A percentile compares a stretch with the other conserved stretches of the same genome.
Evolutionary conservation across 495 filamentous ascomycete species (phyloP).

Genomic region (Neurospora sp.): DNA sequence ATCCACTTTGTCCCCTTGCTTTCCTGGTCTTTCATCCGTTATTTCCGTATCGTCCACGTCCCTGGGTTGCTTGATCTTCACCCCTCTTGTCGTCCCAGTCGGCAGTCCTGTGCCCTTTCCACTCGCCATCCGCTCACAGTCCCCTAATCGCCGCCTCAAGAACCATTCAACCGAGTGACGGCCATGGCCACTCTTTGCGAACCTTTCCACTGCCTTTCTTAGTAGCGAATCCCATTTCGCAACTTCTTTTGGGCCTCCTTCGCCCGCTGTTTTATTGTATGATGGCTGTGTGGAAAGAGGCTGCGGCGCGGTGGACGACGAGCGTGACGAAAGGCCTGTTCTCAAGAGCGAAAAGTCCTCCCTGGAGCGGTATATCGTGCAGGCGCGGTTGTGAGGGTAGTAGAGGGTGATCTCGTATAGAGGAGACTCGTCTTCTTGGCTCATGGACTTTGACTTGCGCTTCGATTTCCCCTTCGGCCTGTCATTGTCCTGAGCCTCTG

Average conservation of each 20-base stretch:
- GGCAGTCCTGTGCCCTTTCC: background rate
- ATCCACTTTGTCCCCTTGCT: background rate
- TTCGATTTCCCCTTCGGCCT: background rate
- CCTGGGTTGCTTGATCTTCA: background rate
- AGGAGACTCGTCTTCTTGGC: background rate
- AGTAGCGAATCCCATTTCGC: background rate
- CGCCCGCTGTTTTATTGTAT: background rate
- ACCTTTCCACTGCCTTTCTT: background rate
- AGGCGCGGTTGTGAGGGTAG: slow-evolving; percentile 23
- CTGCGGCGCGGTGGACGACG: background rate
- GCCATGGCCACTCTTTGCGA: slow-evolving; percentile 8
- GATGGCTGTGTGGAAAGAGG: background rate
- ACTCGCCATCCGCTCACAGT: slow-evolving; percentile 11
- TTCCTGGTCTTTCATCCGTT: background rate
- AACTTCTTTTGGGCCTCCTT: background rate
- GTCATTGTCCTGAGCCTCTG: background rate
- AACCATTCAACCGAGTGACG: slow-evolving; percentile 16
- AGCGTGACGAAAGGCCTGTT: background rate
- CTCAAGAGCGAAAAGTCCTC: slow-evolving; percentile 16
- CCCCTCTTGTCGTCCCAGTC: background rate
- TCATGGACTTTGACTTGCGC: background rate
- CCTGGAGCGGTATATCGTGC: slow-evolving; percentile 17
- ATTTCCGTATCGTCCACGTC: background rate
- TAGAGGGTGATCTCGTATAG: slow-evolving; percentile 17
- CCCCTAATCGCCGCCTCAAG: slow-evolving; percentile 19